These are phyloP conservation scores for Gracilaria caudata DNA, from an alignment of 23 red algal genomes.

Conservation along the genomic window DNA sequence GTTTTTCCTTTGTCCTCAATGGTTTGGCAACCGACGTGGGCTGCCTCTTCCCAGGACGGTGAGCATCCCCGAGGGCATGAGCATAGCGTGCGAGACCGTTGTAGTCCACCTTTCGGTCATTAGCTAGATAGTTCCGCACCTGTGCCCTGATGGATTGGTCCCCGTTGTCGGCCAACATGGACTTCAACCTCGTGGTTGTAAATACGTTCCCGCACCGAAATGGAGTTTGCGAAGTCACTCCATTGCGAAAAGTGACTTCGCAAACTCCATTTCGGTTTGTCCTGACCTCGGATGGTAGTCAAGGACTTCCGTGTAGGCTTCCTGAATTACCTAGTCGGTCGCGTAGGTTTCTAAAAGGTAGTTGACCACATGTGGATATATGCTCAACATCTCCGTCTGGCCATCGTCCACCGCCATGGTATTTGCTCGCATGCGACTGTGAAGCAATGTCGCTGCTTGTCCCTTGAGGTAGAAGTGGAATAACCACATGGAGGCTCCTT, in stretches of 20 bases:
- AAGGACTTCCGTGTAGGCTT: background rate
- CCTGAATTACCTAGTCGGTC: constrained; percentile 8
- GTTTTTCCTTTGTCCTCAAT: too few species aligned
- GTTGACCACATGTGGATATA: background rate
- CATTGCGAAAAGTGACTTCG: background rate
- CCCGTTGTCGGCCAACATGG: constrained; percentile 11
- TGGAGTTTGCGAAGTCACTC: background rate
- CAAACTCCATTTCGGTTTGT: constrained; percentile 20
- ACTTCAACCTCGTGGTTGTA: constrained; percentile 9
- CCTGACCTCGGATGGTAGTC: background rate
- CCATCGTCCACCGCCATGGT: background rate
- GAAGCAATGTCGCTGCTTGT: background rate
- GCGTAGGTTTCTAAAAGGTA: constrained; percentile 1
- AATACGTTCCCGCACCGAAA: background rate
- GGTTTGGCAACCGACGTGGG: too few species aligned
- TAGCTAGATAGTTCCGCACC: background rate
- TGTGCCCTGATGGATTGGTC: background rate
- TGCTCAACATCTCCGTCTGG: background rate
- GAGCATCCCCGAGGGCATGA: background rate
- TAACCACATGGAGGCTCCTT: constrained; percentile 19
- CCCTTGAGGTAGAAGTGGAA: constrained; percentile 6
- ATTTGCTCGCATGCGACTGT: background rate
- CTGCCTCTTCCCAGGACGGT: too few species aligned
- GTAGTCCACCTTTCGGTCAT: background rate
- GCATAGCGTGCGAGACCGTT: constrained; percentile 8